Conservation (phyloP, 2,329 filamentous ascomycete genomes). For the Cordyceps farinosa region DNA sequence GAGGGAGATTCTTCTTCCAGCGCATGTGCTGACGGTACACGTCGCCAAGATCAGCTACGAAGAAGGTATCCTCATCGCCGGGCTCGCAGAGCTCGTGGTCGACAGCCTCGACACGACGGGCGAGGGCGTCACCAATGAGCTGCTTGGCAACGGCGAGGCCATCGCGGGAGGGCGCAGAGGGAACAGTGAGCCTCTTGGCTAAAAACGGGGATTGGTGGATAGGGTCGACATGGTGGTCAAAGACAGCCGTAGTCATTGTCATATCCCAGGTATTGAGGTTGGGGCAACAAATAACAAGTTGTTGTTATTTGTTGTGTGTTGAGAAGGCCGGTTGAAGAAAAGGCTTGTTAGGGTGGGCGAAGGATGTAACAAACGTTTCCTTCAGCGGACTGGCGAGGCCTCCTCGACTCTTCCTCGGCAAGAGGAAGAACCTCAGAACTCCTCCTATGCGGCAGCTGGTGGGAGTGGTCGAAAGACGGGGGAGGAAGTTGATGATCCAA, state of each 20-base stretch:
- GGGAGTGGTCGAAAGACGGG: slow-evolving; percentile 56
- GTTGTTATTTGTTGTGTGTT: slow-evolving; percentile 10
- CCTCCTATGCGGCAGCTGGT: slow-evolving; percentile 99
- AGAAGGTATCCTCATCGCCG: slow-evolving; percentile 96
- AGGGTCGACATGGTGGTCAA: slow-evolving; percentile 50
- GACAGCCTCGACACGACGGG: slow-evolving; percentile 77
- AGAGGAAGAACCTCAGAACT: slow-evolving; percentile 98
- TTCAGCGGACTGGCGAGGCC: slow-evolving; percentile 88
- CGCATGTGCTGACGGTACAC: slow-evolving; percentile 97
- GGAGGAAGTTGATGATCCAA: slow-evolving; percentile 45
- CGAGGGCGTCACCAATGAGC: slow-evolving; percentile 82
- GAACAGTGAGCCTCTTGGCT: slow-evolving; percentile 42
- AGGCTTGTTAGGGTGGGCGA: slow-evolving; percentile 78
- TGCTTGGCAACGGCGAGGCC: slow-evolving; percentile 59
- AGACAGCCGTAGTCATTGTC: slow-evolving; percentile 62
- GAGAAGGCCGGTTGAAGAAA: slow-evolving; percentile 37
- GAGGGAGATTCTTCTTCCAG: slow-evolving; percentile 91
- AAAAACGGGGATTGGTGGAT: slow-evolving; percentile 47
- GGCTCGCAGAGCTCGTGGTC: slow-evolving; percentile 84
- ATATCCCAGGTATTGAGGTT: slow-evolving; percentile 47
- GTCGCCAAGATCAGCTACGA: slow-evolving; percentile 95
- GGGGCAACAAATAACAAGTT: not conserved
- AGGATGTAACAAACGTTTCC: slow-evolving; percentile 91
- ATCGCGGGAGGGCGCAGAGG: slow-evolving; percentile 38
- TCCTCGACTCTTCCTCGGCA: slow-evolving; percentile 98